These are phyloP conservation scores for Tephrocybe rancida DNA, from an alignment of 768 basidiomycete species.

Conservation along the genomic window DNA sequence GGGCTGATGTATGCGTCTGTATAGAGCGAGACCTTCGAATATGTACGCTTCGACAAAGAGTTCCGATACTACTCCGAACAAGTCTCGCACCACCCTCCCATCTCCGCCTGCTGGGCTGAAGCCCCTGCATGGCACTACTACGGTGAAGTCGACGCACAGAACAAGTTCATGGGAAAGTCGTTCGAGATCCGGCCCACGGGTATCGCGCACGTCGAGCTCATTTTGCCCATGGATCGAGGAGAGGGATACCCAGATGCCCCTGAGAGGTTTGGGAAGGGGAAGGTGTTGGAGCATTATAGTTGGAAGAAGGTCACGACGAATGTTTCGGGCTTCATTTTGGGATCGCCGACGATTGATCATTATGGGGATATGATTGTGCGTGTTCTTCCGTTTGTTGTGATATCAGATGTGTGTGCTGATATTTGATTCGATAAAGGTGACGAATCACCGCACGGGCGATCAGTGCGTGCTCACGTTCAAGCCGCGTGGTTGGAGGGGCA, in stretches of 20 bases:
- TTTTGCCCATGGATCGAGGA: conserved; percentile 64
- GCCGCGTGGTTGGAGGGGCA: conserved; percentile 92
- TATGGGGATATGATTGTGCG: conserved; percentile 93
- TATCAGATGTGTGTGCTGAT: background rate
- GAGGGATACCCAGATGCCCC: conserved; percentile 64
- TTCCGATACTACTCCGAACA: conserved; percentile 96
- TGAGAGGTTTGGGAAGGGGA: conserved; percentile 42
- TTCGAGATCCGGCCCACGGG: conserved; percentile 97
- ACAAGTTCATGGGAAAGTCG: conserved; percentile 94
- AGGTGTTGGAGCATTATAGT: conserved; percentile 86
- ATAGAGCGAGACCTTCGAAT: conserved; percentile 93
- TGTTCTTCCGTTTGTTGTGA: conserved; percentile 18
- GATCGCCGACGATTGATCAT: conserved; percentile 86
- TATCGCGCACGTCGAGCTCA: conserved; percentile 85
- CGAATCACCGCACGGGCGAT: conserved; percentile 90
- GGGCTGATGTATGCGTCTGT: background rate
- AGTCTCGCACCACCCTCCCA: conserved; percentile 96
- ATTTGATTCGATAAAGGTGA: conserved; percentile 44
- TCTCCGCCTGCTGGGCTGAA: conserved; percentile 95
- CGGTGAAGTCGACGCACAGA: conserved; percentile 95
- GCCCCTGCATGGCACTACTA: conserved; percentile 89
- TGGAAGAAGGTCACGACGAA: conserved; percentile 96
- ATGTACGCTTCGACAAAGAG: conserved; percentile 82
- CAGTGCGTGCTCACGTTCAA: conserved; percentile 92
- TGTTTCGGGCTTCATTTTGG: conserved; percentile 92